Conservation (phyloP, 176 grass and related monocot species). For the Bothriochloa decipiens region DNA sequence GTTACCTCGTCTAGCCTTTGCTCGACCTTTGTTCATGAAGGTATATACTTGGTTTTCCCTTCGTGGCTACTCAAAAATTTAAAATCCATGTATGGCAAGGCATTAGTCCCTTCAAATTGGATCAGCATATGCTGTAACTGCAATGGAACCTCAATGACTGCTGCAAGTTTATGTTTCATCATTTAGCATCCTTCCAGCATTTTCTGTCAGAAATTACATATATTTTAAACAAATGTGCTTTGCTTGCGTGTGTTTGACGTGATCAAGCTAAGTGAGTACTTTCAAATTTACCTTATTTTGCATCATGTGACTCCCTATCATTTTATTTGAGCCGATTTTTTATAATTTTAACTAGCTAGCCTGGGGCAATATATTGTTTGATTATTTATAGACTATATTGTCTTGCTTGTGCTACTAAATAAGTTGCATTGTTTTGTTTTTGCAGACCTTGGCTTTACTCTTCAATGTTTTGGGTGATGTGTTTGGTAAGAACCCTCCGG, state of each 20-base stretch:
- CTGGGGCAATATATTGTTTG: not conserved
- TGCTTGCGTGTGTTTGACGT: constrained; percentile 7
- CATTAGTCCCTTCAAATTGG: not conserved
- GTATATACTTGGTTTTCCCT: constrained; percentile 58
- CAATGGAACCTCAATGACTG: constrained; percentile 17
- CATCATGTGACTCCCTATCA: not conserved
- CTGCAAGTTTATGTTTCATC: constrained; percentile 11
- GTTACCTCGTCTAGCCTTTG: constrained; percentile 92
- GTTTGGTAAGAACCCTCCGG: constrained; percentile 89
- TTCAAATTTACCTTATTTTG: not conserved
- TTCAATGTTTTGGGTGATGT: constrained; percentile 93
- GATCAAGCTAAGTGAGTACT: not conserved
- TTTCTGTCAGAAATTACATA: not conserved
- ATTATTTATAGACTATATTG: not conserved
- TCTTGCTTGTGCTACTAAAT: constrained; percentile 22
- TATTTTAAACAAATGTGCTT: not conserved
- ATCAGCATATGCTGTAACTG: constrained; percentile 26
- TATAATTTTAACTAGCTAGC: not conserved
- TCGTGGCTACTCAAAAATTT: not conserved
- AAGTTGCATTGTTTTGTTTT: constrained; percentile 27
- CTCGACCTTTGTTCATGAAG: constrained; percentile 95
- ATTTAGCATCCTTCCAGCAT: not conserved
- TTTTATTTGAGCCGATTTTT: not conserved
- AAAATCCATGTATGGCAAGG: not conserved
- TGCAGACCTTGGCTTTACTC: constrained; percentile 92